A percentile compares a stretch with the other conserved stretches of the same genome.
Evolutionary conservation across 495 filamentous ascomycete genomes (phyloP).

Genomic region (Penicillium paradoxum): DNA sequence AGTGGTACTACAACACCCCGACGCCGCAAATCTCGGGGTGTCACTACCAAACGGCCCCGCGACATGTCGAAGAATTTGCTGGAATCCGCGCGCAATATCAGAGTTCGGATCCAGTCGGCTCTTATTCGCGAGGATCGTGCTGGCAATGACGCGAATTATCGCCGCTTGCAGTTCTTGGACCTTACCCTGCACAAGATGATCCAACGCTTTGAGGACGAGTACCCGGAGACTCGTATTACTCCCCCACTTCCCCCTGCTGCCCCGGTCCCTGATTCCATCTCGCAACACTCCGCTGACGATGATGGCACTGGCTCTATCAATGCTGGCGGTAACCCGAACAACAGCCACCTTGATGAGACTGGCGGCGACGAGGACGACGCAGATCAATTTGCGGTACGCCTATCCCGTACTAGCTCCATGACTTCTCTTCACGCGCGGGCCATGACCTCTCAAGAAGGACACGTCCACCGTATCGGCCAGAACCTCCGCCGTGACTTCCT

Average conservation of each 20-base stretch:
- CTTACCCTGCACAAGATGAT: slow-evolving; percentile 86
- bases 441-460: slow-evolving; percentile 83
- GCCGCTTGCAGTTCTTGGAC: slow-evolving; percentile 85
- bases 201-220: slow-evolving; percentile 91
- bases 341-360: slow-evolving; percentile 30
- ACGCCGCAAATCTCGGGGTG: slow-evolving; percentile 37
- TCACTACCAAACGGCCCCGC: slow-evolving; percentile 63
- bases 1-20: slow-evolving; percentile 55
- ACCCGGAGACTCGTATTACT: slow-evolving; percentile 73
- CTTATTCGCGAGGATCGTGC: slow-evolving; percentile 68
- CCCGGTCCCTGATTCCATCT: slow-evolving; percentile 30
- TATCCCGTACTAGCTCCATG: slow-evolving; percentile 69
- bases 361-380: slow-evolving; percentile 47
- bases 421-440: slow-evolving; percentile 75
- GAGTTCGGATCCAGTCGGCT: slow-evolving; percentile 76
- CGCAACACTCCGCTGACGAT: slow-evolving; percentile 41
- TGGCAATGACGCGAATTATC: slow-evolving; percentile 64
- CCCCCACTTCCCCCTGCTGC: slow-evolving; percentile 16
- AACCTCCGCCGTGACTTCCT: slow-evolving; percentile 69
- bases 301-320: slow-evolving; percentile 32
- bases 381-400: slow-evolving; percentile 41
- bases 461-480: slow-evolving; percentile 78
- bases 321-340: slow-evolving; percentile 28
- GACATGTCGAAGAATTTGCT: slow-evolving; percentile 90
- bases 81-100: slow-evolving; percentile 79